Evolutionary conservation across 345 rosid species (phyloP).

Genomic region (Eucalyptus albens): DNA sequence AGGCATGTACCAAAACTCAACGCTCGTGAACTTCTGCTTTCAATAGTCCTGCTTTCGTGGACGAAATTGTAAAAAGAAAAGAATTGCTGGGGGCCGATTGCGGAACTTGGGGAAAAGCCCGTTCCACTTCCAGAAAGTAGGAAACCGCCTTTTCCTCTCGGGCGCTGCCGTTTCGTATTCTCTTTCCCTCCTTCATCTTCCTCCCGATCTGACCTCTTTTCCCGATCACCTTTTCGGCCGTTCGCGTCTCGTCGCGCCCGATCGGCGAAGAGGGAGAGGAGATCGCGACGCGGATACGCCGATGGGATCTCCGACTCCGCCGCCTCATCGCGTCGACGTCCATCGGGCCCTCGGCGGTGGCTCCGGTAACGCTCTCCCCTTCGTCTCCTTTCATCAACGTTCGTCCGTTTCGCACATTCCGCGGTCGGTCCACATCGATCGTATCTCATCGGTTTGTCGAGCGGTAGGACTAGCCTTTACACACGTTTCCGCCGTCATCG

Average conservation of each 20-base stretch:
- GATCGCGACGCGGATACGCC: neutral
- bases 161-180: neutral
- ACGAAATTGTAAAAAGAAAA: neutral
- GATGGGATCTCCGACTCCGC: constrained; percentile 40
- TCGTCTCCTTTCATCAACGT: neutral
- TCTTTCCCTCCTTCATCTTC: neutral
- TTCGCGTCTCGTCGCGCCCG: neutral
- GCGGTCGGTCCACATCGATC: neutral
- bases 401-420: neutral
- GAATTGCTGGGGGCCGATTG: neutral
- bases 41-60: neutral
- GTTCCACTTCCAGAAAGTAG: neutral
- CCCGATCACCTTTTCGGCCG: neutral
- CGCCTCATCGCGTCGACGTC: constrained; percentile 38
- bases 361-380: constrained; percentile 15
- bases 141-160: neutral
- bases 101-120: neutral
- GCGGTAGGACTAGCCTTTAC: neutral
- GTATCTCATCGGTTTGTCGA: neutral
- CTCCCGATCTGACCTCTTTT: neutral
- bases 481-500: neutral
- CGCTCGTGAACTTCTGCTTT: neutral
- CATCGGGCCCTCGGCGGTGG: constrained; percentile 77
- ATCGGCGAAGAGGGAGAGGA: neutral
- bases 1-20: neutral